Evolutionary conservation across 768 basidiomycete genomes (phyloP).

Genomic region (Suillus occidentalis): DNA sequence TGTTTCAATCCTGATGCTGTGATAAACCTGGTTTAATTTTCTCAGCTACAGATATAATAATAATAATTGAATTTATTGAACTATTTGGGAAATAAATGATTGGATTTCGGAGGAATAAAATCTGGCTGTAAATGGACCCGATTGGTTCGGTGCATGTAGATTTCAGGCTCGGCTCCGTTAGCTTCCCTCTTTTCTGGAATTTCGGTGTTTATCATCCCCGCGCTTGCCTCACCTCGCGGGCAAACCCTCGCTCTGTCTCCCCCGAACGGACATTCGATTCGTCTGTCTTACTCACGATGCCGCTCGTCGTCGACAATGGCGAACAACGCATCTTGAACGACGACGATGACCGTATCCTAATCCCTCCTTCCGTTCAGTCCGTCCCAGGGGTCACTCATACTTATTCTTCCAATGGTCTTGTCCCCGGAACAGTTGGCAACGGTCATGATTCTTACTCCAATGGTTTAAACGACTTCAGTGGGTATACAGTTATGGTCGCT

Average conservation of each 20-base stretch:
- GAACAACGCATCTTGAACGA: slow-evolving; percentile 52
- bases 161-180: slow-evolving; percentile 46
- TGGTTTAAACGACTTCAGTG: slow-evolving; percentile 27
- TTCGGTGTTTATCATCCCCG: slow-evolving; percentile 58
- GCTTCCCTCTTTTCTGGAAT: slow-evolving; percentile 44
- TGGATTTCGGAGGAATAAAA: slow-evolving; percentile 5
- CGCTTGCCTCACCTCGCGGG: slow-evolving; percentile 63
- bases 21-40: slow-evolving; percentile 9
- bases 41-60: slow-evolving; percentile 8
- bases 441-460: slow-evolving; percentile 23
- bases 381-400: slow-evolving; percentile 23
- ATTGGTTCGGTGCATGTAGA: slow-evolving; percentile 63
- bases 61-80: background rate
- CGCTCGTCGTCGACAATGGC: slow-evolving; percentile 59
- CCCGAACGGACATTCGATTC: slow-evolving; percentile 50
- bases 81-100: slow-evolving; percentile 8
- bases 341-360: slow-evolving; percentile 33
- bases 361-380: slow-evolving; percentile 28
- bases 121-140: slow-evolving; percentile 39
- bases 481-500: slow-evolving; percentile 76
- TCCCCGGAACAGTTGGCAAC: slow-evolving; percentile 28
- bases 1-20: slow-evolving; percentile 3
- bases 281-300: slow-evolving; percentile 31
- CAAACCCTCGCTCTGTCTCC: slow-evolving; percentile 44
- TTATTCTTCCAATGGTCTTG: slow-evolving; percentile 28